These are phyloP conservation scores for Colletotrichum viniferum DNA, from an alignment of 2,329 filamentous ascomycete species.

Conservation along the genomic window DNA sequence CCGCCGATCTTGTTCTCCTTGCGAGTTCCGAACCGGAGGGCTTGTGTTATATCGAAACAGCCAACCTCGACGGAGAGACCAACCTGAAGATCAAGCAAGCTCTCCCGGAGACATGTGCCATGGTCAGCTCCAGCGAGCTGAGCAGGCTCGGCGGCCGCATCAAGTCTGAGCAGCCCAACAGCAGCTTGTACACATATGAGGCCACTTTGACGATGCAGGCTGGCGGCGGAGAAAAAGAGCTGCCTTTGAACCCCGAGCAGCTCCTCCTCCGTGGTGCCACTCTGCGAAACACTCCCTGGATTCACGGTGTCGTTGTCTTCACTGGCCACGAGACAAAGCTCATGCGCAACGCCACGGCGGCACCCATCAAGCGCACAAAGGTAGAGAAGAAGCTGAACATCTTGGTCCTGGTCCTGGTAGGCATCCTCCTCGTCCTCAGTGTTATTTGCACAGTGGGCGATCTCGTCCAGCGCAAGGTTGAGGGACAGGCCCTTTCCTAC, in stretches of 20 bases:
- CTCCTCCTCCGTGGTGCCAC: constrained; percentile 91
- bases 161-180: constrained; percentile 96
- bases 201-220: constrained; percentile 90
- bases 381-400: constrained; percentile 94
- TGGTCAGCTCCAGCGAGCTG: constrained; percentile 87
- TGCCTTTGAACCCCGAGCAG: constrained; percentile 90
- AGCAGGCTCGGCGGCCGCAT: constrained; percentile 85
- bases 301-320: constrained; percentile 95
- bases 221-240: constrained; percentile 90
- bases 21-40: constrained; percentile 97
- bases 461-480: constrained; percentile 74
- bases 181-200: constrained; percentile 97
- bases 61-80: constrained; percentile 96
- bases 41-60: constrained; percentile 97
- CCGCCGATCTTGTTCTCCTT: constrained; percentile 88
- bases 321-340: constrained; percentile 98
- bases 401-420: constrained; percentile 88
- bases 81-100: constrained; percentile 99
- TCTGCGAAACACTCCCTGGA: constrained; percentile 94
- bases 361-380: constrained; percentile 96
- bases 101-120: constrained; percentile 85
- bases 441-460: constrained; percentile 92
- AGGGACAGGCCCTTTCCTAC: constrained; percentile 70
- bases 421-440: constrained; percentile 82
- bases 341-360: constrained; percentile 97